Base-by-base conservation (phyloP, 129 eudicot genomes). In the Calendula officinalis region DNA sequence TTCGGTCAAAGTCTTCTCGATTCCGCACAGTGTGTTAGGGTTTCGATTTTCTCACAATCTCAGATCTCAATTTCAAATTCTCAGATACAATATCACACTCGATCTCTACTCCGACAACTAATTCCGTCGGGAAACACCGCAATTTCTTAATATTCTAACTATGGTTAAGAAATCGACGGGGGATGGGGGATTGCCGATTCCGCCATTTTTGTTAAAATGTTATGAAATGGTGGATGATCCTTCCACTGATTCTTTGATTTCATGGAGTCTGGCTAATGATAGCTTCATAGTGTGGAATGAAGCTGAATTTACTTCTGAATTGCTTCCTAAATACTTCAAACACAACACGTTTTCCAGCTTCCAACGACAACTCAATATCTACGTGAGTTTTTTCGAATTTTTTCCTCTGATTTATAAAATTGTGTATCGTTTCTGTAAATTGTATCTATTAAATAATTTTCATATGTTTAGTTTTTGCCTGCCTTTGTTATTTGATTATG, bases 251-350 rank as follows among this genome's bases (percentile, higher is more conserved):
- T 45, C 47, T 10, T 48, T 82, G 76, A 82, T 88, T 74, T 84
- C 91, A 7, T 88, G 96, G 96, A 75, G 79, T 51, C 57, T 72
- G 3, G 54, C 76, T 8, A 54, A 73, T 49, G 84, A 84, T 64
- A 84, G 89, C 41, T 88, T 88, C 47, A 68, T 88, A 4, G 83
- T 88, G 7, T 82, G 75, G 89, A 78, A 88, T 66, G 85, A 67
- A 39, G 48, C 84, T 1, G 60, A 61, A 8, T 84, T 88, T 13
- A 47, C 85, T 2, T 66, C 79, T 37, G 61, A 81, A 33, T 80
- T 88, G 86, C 91, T 88, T 52, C 91, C 91, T 2, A 84, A 79
- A 56, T 87, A 84, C 75, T 87, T 84, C 73, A 87, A 87, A 78
- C 91, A 84, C 67, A 79, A 69, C 47, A 88, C 77, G 39, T 70